Conservation (phyloP, 495 filamentous ascomycete genomes). For the Echria macrotheca region DNA sequence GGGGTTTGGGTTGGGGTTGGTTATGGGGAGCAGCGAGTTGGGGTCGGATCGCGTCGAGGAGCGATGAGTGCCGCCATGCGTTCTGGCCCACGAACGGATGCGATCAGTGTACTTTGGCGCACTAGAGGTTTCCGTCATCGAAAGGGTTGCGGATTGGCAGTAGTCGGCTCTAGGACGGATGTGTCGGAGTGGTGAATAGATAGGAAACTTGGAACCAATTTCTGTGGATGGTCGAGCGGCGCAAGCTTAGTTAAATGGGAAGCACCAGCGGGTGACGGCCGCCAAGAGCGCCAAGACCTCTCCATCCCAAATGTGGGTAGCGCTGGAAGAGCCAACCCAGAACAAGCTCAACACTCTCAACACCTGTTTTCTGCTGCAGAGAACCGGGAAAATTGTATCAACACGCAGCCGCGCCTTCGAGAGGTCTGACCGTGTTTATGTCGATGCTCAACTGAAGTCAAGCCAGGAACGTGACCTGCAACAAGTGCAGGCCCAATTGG, state of each 20-base stretch:
- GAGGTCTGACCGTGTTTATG: too few relatives aligned
- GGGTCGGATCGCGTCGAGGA: slow-evolving; percentile 31
- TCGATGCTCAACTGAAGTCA: too few relatives aligned
- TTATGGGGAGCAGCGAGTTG: slow-evolving; percentile 32
- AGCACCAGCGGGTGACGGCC: not conserved
- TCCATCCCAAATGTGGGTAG: not conserved
- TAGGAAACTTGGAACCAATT: slow-evolving; percentile 6
- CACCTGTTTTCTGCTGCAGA: too few relatives aligned
- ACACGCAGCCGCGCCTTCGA: not conserved
- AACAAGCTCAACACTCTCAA: not conserved
- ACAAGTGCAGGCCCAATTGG: too few relatives aligned
- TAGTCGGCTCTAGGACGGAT: too few relatives aligned
- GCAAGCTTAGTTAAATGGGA: not conserved
- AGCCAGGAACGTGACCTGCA: too few relatives aligned
- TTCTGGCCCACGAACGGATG: slow-evolving; percentile 51
- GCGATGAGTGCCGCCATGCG: slow-evolving; percentile 46
- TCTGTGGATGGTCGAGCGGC: too few relatives aligned
- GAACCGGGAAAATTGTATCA: too few relatives aligned
- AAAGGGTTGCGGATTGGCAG: too few relatives aligned
- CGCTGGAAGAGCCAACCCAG: not conserved
- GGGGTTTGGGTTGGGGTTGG: slow-evolving; percentile 19
- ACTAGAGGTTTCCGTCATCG: slow-evolving; percentile 62
- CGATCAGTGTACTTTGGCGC: slow-evolving; percentile 49
- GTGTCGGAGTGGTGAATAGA: too few relatives aligned
- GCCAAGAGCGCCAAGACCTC: too few relatives aligned